Evolutionary conservation across 768 basidiomycete genomes (phyloP).

Genomic region (Leccinum fibrillosum): DNA sequence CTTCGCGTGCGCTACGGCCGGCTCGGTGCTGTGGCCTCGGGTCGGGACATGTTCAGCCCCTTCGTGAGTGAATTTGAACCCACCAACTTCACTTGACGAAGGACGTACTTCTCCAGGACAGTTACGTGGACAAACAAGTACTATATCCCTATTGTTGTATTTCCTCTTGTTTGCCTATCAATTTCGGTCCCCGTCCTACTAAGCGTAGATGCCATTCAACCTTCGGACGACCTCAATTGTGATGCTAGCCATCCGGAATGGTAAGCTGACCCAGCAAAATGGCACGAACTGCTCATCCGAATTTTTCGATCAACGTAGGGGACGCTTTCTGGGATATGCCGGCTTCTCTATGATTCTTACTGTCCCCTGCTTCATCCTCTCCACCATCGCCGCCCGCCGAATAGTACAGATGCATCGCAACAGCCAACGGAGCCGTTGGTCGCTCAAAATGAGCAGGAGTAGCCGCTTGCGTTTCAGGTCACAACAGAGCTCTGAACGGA

Average conservation of each 20-base stretch:
- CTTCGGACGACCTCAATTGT: conserved; percentile 53
- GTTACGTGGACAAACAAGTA: conserved; percentile 49
- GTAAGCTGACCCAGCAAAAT: conserved; percentile 33
- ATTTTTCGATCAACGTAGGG: conserved; percentile 38
- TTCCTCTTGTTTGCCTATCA: conserved; percentile 46
- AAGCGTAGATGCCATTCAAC: conserved; percentile 42
- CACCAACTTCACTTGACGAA: not conserved
- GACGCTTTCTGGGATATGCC: conserved; percentile 61
- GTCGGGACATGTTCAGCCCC: conserved; percentile 24
- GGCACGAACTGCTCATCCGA: not conserved
- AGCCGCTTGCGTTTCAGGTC: not conserved
- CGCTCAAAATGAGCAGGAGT: not conserved
- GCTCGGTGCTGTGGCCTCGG: conserved; percentile 39
- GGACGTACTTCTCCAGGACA: conserved; percentile 30
- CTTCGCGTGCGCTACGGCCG: conserved; percentile 47
- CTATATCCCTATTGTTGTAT: conserved; percentile 41
- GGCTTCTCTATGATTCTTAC: conserved; percentile 50
- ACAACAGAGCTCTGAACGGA: not conserved
- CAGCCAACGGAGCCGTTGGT: conserved; percentile 9
- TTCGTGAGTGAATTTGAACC: conserved; percentile 15
- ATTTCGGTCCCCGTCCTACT: conserved; percentile 44
- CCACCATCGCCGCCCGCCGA: conserved; percentile 23
- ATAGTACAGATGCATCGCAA: conserved; percentile 22
- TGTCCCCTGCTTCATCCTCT: conserved; percentile 51
- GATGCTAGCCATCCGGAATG: conserved; percentile 58